Percentiles rank a stretch among this genome's conserved stretches.
phyloP scores from a whole-genome alignment of 2,329 filamentous ascomycete genomes.

The Clarireedia homoeocarpa region DNA sequence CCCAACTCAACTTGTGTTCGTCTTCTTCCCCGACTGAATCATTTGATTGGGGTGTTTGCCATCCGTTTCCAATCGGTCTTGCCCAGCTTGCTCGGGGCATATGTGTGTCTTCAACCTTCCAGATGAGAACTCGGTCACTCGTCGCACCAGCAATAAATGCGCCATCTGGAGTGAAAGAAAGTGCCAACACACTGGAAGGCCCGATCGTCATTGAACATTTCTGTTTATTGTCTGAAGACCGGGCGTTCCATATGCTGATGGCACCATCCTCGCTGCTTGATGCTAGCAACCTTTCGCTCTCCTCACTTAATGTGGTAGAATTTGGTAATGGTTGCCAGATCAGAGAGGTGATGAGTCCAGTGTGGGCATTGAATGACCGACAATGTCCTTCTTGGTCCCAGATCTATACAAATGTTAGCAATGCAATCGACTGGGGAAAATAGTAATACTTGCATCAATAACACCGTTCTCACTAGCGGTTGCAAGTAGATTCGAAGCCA shows the following conservation, averaged over 20 bases:
- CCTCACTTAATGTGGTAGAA: conserved; percentile 35
- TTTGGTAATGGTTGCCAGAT: conserved; percentile 51
- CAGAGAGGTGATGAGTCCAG: conserved; percentile 49
- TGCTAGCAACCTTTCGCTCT: conserved; percentile 38
- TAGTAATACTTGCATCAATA: conserved; percentile 44
- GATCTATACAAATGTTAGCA: conserved; percentile 31
- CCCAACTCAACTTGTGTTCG: conserved; percentile 55
- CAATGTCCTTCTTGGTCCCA: conserved; percentile 40
- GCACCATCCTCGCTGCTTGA: conserved; percentile 57
- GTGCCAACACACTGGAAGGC: conserved; percentile 42
- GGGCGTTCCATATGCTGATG: conserved; percentile 55
- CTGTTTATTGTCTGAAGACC: conserved; percentile 45
- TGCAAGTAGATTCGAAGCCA: conserved; percentile 44
- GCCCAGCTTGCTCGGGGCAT: conserved; percentile 55
- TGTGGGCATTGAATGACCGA: conserved; percentile 50
- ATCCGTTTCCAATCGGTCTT: conserved; percentile 45
- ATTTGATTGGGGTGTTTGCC: conserved; percentile 48
- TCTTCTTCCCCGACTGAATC: conserved; percentile 47
- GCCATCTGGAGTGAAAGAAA: conserved; percentile 57
- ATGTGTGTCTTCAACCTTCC: conserved; percentile 53
- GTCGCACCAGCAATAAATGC: conserved; percentile 56
- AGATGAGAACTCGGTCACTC: conserved; percentile 50
- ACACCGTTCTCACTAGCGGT: conserved; percentile 53
- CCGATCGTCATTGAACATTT: conserved; percentile 56
- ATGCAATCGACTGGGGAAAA: neutral